A percentile compares a stretch with the other conserved stretches of the same genome.
Conservation (phyloP, 345 rosid species). For the Hibiscus syriacus region DNA sequence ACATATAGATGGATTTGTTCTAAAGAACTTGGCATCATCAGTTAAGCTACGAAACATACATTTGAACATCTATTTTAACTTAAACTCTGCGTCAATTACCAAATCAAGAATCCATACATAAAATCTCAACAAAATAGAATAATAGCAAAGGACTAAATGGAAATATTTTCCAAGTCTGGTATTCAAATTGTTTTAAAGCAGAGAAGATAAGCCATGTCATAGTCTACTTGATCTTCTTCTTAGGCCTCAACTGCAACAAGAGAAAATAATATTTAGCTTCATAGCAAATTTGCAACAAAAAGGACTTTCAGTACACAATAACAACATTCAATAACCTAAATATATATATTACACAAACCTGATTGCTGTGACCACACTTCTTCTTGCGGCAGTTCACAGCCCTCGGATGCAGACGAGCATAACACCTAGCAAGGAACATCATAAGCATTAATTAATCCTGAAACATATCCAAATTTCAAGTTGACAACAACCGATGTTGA, state of each 20-base stretch:
- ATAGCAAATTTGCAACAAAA: neutral
- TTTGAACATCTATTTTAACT: too few relatives aligned
- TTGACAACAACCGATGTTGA: neutral
- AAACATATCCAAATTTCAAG: too few relatives aligned
- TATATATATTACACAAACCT: constrained; percentile 32
- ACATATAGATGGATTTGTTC: neutral
- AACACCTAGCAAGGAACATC: neutral
- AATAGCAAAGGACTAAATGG: neutral
- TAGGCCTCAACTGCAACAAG: constrained; percentile 84
- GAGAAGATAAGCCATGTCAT: neutral
- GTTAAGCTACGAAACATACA: too few relatives aligned
- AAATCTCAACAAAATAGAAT: neutral
- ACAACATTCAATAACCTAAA: neutral
- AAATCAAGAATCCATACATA: neutral
- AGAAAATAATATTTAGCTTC: neutral
- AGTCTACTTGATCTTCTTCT: constrained; percentile 80
- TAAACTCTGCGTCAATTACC: neutral
- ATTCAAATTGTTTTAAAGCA: neutral
- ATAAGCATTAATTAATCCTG: neutral
- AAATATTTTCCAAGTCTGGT: neutral
- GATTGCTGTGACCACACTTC: constrained; percentile 99
- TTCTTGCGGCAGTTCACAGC: constrained; percentile 99
- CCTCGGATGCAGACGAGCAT: constrained; percentile 52
- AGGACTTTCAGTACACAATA: neutral
- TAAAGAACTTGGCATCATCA: too few relatives aligned